Evolutionary conservation across 2,329 filamentous ascomycete genomes (phyloP).

Genomic region (Colletotrichum musae): DNA sequence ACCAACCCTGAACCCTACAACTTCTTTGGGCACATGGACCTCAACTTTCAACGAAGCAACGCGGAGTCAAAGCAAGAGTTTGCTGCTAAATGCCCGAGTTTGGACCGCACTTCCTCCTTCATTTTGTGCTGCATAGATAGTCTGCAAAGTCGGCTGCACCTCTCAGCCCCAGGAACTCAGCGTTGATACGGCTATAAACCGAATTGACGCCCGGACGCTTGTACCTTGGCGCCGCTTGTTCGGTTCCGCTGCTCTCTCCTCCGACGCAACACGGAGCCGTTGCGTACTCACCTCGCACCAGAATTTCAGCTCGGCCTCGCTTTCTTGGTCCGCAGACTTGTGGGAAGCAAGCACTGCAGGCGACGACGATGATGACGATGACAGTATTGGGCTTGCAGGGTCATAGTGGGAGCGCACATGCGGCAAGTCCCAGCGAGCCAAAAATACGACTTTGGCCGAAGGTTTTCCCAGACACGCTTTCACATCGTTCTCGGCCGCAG

Average conservation of each 20-base stretch:
- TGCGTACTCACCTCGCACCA: too few relatives aligned
- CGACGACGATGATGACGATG: not conserved
- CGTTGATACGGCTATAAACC: too few relatives aligned
- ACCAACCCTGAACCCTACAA: not conserved
- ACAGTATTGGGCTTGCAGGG: too few relatives aligned
- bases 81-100: too few relatives aligned
- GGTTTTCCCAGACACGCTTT: not conserved
- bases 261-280: too few relatives aligned
- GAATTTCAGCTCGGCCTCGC: too few relatives aligned
- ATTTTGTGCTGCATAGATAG: not conserved
- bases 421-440: not conserved
- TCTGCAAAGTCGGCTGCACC: too few relatives aligned
- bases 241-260: too few relatives aligned
- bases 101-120: not conserved
- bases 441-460: not conserved
- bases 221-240: too few relatives aligned
- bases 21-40: not conserved
- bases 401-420: conserved; percentile 1
- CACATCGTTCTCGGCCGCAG: not conserved
- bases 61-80: not conserved
- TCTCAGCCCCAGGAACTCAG: too few relatives aligned
- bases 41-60: not conserved
- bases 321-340: too few relatives aligned
- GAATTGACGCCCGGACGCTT: too few relatives aligned
- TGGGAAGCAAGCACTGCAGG: not conserved